Evolutionary conservation across 495 filamentous ascomycete species (phyloP).

Genomic region (Penicillium tannophilum): DNA sequence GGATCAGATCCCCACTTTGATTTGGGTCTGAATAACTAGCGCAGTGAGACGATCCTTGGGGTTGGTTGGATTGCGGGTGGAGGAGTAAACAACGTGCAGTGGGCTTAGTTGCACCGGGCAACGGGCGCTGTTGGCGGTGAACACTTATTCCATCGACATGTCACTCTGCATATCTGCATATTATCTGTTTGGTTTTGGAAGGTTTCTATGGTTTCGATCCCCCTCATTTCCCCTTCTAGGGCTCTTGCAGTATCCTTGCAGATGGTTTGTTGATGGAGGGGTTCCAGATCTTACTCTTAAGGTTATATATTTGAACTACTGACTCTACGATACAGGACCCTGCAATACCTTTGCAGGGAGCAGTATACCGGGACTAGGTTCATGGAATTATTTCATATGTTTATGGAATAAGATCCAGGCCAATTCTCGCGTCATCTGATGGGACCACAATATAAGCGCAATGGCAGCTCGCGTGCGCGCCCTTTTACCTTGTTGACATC

Average conservation of each 20-base stretch:
- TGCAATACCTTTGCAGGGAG: no score
- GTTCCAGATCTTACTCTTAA: neutral
- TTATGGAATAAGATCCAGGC: no score
- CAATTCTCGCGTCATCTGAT: no score
- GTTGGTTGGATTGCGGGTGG: slow-evolving; percentile 30
- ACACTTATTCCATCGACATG: slow-evolving; percentile 8
- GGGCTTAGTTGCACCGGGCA: slow-evolving; percentile 44
- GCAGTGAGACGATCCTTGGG: slow-evolving; percentile 30
- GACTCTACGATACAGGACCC: no score
- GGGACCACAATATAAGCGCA: neutral
- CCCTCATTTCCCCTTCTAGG: neutral
- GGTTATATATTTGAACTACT: no score
- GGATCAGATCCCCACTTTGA: slow-evolving; percentile 30
- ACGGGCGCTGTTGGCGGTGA: slow-evolving; percentile 32
- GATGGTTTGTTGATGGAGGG: neutral
- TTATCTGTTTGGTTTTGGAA: no score
- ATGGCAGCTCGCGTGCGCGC: neutral
- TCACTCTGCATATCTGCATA: slow-evolving; percentile 11
- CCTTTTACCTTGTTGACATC: neutral
- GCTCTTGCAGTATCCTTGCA: neutral
- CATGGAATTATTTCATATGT: no score
- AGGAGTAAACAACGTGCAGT: slow-evolving; percentile 44
- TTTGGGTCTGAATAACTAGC: slow-evolving; percentile 22
- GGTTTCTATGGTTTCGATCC: neutral
- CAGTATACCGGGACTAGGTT: no score